Base-by-base conservation (phyloP, 108 stramenopile species). In the Conticribra guillardii region DNA sequence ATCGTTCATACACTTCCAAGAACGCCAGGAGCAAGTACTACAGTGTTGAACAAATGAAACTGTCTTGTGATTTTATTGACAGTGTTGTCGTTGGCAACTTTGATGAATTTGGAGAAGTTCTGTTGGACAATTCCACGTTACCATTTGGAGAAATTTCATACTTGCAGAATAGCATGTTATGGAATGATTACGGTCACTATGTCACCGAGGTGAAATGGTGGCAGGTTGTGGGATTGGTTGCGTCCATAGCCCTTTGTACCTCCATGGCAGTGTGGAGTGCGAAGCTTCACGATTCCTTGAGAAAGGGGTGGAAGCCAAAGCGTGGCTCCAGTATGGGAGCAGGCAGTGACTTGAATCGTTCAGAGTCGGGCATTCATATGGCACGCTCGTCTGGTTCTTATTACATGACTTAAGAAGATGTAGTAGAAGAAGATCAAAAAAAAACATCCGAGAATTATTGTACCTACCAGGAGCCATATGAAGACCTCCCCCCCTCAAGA, bases 21-120 rank as follows among this genome's bases (percentile, higher is more conserved):
- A 44, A 82, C 68, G 81, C 76, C 63, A 17, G 30, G 2, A 47
- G 37, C 19, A 63, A 61, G 28, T 64, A 75, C 18, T 69, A 69
- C 28, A 69, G 71, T 34, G 67, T 60, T 27, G 63, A 81, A 4
- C 81, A 87, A 65, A 67, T 67, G 66, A 41, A 79, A 11, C 23
- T 58, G 3, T 79, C 87, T 21, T 95, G 94, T 45, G 76, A 64
- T 32, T 92, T 86, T 74, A 91, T 95, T 56, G 66, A 80, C 23
- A 86, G 74, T 52, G 65, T 92, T n/a, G 59, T 86, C 18, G 79
- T 79, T 48, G 88, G 88, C 14, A 84, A 72, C 3, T 95, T 90
- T 63, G 80, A 95, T 65, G 91, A 90, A 11, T 41, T 41, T 11
- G 37, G 37, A 54, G 68, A 75, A 27, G 93, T 90, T 11, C 66